Percentiles rank a stretch among this genome's conserved stretches.
Evolutionary conservation across 441 rosid species (phyloP).

Genomic region (Pelargonium fulgidum): DNA sequence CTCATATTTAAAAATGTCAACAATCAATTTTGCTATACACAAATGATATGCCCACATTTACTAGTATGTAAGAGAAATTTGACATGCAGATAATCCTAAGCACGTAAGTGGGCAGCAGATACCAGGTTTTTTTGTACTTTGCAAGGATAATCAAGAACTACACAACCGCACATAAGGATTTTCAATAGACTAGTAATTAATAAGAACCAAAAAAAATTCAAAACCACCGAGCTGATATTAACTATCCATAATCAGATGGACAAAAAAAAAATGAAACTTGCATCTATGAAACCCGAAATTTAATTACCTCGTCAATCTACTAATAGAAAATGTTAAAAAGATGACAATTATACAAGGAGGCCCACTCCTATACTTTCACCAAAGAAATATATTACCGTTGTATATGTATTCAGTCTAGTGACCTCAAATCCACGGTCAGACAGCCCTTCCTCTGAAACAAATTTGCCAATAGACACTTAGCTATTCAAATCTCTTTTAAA

Average conservation of each 20-base stretch:
- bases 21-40: not conserved
- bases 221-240: not conserved
- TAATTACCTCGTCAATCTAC: not conserved
- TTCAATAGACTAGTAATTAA: too few relatives aligned
- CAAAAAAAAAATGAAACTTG: not conserved
- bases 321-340: too few relatives aligned
- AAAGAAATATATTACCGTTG: constrained; percentile 57
- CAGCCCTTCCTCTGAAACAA: constrained; percentile 65
- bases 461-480: constrained; percentile 16
- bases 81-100: not conserved
- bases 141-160: not conserved
- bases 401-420: constrained; percentile 77
- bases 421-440: constrained; percentile 86
- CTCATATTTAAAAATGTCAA: too few relatives aligned
- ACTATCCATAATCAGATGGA: not conserved
- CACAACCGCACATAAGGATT: too few relatives aligned
- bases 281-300: not conserved
- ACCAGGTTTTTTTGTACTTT: not conserved
- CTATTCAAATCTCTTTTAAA: not conserved
- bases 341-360: not conserved
- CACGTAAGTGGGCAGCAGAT: not conserved
- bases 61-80: not conserved
- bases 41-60: not conserved
- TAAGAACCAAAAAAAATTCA: not conserved
- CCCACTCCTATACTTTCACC: not conserved